Evolutionary conservation across 2,329 filamentous ascomycete species (phyloP).

Genomic region (Phyllosticta capitalensis): DNA sequence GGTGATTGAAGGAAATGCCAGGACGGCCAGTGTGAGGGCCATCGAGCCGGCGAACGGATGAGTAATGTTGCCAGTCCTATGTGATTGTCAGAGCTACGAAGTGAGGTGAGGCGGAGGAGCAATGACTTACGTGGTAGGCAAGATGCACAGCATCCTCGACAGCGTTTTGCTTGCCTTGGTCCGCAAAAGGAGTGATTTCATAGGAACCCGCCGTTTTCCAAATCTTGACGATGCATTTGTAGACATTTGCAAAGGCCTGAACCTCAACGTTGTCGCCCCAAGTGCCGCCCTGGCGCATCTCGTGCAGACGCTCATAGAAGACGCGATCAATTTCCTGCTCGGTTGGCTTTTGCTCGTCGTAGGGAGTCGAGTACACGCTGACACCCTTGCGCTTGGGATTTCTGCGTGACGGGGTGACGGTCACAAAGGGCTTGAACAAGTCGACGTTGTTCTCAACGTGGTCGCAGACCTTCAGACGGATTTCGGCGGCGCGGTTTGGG

Average conservation of each 20-base stretch:
- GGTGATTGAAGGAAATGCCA: constrained; percentile 31
- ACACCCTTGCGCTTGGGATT: constrained; percentile 49
- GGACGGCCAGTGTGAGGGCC: constrained; percentile 51
- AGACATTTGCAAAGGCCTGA: constrained; percentile 54
- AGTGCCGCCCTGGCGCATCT: constrained; percentile 51
- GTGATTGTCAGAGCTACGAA: constrained; percentile 16
- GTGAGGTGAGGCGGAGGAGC: neutral
- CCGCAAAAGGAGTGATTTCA: constrained; percentile 36
- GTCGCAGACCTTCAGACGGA: constrained; percentile 49
- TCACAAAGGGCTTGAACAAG: constrained; percentile 57
- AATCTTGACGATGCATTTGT: constrained; percentile 52
- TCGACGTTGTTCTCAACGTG: constrained; percentile 52
- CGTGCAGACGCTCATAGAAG: constrained; percentile 47
- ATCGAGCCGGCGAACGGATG: constrained; percentile 51
- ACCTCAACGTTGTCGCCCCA: constrained; percentile 62
- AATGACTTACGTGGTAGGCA: constrained; percentile 50
- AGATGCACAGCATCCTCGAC: constrained; percentile 43
- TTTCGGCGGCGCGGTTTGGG: constrained; percentile 46
- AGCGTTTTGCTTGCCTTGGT: constrained; percentile 17
- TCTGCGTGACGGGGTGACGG: constrained; percentile 35
- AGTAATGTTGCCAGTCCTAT: constrained; percentile 57
- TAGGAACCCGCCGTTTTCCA: constrained; percentile 47
- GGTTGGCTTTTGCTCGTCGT: constrained; percentile 42
- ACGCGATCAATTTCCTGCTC: constrained; percentile 43
- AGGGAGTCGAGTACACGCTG: constrained; percentile 30